Base-by-base conservation (phyloP, 352 stramenopile genomes). In the Phytophthora brassicae region DNA sequence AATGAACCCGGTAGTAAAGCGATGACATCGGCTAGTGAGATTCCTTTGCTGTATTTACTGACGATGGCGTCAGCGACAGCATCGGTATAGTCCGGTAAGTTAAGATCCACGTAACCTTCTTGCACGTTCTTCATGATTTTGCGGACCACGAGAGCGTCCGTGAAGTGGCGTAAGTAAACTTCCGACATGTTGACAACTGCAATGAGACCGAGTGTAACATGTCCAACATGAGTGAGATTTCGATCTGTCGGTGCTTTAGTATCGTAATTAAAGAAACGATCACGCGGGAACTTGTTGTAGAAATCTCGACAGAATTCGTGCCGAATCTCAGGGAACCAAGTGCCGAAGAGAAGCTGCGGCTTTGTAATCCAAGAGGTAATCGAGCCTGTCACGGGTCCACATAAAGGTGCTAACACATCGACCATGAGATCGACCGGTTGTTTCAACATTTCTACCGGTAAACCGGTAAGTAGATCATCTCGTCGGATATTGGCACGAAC, bases 251-350 rank as follows among this genome's bases (percentile, higher is more conserved):
- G 67, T 9, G 46, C 31, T 16, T 42, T 60, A 3, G 19, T 23
- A 1, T 23, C 38, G 41, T 72, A 43, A 9, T 74, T 63, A 43
- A 77, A 80, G 41, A 77, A 80, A 16, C 72, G 72, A 28, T 72
- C 39, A n/a, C 38, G 56, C 20, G 68, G 58, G 48, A 80, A 80
- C 2, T 31, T 46, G 16, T 58, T 47, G 50, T 64, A 31, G n/a
- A 73, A 80, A n/a, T 80, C 68, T 6, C 57, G 54, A 16, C 72
- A 80, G 29, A 80, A 80, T 11, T 77, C 72, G 43, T 80, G 72
- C 13, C 22, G 56, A 28, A 80, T 75, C 14, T 13, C 22, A 12
- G 68, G 72, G 24, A 81, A 81, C 57, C 66, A 78, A 35, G 71
- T 70, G 6, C 72, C 72, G 44, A 81, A 81, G 11, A 77, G 44